Conservation (phyloP, 129 eudicot genomes). For the Heracleum sosnowskyi region DNA sequence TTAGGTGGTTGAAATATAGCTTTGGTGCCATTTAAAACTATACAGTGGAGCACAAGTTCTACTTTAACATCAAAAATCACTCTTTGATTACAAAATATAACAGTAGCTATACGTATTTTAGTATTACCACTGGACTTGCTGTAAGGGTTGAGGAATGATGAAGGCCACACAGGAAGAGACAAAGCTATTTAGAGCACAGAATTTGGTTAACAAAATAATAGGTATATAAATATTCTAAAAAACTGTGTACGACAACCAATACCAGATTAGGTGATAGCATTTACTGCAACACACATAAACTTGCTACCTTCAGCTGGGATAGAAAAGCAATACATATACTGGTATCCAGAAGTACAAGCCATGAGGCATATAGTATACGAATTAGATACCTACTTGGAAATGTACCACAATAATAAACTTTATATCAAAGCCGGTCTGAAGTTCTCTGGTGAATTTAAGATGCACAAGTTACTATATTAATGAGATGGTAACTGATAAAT, state of each 20-base stretch:
- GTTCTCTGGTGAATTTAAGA: not conserved
- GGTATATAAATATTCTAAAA: not conserved
- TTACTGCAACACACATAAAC: not conserved
- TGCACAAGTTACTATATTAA: not conserved
- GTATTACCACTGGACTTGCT: too few relatives aligned
- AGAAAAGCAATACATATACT: slow-evolving; percentile 1
- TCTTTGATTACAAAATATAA: too few relatives aligned
- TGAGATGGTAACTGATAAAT: not conserved
- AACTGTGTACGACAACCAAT: not conserved
- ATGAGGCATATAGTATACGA: not conserved
- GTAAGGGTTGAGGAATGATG: not conserved
- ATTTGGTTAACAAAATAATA: not conserved
- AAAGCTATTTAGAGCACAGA: not conserved
- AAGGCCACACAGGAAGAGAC: not conserved
- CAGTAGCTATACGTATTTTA: too few relatives aligned
- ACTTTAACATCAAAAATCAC: too few relatives aligned
- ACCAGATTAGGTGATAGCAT: not conserved
- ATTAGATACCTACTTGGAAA: not conserved
- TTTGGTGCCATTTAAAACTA: too few relatives aligned
- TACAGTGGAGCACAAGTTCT: too few relatives aligned
- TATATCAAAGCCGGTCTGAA: not conserved
- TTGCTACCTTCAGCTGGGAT: not conserved
- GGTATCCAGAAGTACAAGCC: not conserved
- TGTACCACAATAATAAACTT: not conserved
- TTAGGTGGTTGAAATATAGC: too few relatives aligned